These are phyloP conservation scores for Phallus indusiatus DNA, from an alignment of 768 basidiomycete genomes.

Conservation along the genomic window DNA sequence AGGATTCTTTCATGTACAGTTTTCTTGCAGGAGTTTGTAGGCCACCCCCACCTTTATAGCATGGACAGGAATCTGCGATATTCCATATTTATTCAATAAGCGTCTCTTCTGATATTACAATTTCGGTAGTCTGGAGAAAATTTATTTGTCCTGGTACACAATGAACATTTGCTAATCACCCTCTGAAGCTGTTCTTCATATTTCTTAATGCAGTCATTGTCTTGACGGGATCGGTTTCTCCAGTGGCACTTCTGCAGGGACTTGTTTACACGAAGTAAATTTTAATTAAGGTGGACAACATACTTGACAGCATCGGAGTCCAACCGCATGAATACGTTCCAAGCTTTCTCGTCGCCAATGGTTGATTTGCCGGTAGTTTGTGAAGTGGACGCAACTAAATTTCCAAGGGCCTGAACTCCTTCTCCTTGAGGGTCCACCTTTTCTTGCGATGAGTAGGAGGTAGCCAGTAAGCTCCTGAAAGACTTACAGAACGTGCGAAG, in stretches of 20 bases:
- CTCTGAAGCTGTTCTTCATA: conserved; percentile 77
- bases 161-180: conserved; percentile 31
- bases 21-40: conserved; percentile 2
- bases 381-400: conserved; percentile 47
- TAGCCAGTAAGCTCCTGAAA: neutral
- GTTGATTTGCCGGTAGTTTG: conserved; percentile 76
- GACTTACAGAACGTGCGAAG: conserved; percentile 46
- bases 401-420: conserved; percentile 48
- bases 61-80: neutral
- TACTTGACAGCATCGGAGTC: conserved; percentile 54
- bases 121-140: neutral
- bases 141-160: neutral
- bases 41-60: neutral
- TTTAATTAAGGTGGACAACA: conserved; percentile 17
- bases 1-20: neutral
- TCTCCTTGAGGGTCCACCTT: conserved; percentile 51
- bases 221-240: conserved; percentile 36
- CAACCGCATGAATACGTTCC: conserved; percentile 93
- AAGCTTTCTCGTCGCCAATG: conserved; percentile 86
- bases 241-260: conserved; percentile 38
- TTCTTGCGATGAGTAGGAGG: neutral
- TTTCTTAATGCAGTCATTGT: conserved; percentile 71
- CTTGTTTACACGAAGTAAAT: neutral
- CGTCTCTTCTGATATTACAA: neutral
- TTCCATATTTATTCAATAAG: conserved; percentile 6